A percentile compares a stretch with the other conserved stretches of the same genome.
These are phyloP conservation scores for Carnegiea gigantea DNA, from an alignment of 179 eudicot genomes.

Conservation along the genomic window DNA sequence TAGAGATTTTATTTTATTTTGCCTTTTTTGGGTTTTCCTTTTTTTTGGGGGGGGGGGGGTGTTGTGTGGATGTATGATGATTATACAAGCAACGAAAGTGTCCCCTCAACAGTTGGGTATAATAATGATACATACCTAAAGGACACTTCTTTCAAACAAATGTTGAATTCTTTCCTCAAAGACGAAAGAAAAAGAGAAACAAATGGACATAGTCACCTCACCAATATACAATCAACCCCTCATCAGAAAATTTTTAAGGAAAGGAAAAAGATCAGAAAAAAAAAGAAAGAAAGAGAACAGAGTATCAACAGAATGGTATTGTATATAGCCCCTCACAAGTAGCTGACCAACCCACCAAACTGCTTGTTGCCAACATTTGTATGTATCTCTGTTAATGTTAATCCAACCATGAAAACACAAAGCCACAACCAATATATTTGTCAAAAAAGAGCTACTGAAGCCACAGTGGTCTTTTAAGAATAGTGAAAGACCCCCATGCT, in stretches of 20 bases:
- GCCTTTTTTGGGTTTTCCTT: too few species aligned
- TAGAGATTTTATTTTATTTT: not conserved
- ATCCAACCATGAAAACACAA: slow-evolving; percentile 9
- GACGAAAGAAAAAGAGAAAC: not conserved
- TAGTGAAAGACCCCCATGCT: slow-evolving; percentile 24
- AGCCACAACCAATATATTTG: slow-evolving; percentile 7
- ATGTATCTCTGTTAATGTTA: slow-evolving; percentile 12
- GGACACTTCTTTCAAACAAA: slow-evolving; percentile 1
- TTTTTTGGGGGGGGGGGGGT: not conserved
- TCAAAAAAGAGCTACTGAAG: not conserved
- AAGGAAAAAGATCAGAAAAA: not conserved
- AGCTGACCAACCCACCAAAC: slow-evolving; percentile 5
- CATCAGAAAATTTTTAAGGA: not conserved
- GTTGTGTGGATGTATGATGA: not conserved
- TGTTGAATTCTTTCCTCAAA: slow-evolving; percentile 11
- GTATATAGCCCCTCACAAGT: slow-evolving; percentile 13
- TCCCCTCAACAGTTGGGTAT: not conserved
- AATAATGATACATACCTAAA: not conserved
- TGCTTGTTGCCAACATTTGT: slow-evolving; percentile 8
- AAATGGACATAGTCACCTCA: slow-evolving; percentile 7
- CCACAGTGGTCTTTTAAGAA: not conserved
- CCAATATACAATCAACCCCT: not conserved
- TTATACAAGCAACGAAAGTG: not conserved
- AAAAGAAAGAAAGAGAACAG: not conserved
- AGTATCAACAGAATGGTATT: slow-evolving; percentile 14